Percentiles rank a stretch among this genome's conserved stretches.
Conservation (phyloP, 2,329 filamentous ascomycete species). For the Colletotrichum viniferum region DNA sequence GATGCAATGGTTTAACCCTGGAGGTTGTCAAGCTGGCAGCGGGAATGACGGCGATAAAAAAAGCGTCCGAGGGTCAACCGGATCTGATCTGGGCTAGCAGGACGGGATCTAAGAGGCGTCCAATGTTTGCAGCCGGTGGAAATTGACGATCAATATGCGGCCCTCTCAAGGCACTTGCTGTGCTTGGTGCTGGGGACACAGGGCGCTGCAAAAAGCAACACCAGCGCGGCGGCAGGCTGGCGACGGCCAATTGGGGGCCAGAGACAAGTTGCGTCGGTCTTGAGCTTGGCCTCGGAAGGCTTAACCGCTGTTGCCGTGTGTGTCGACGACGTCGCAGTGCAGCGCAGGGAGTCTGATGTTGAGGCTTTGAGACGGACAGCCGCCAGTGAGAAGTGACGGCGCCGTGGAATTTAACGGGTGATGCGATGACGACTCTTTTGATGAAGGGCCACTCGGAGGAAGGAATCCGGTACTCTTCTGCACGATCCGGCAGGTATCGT, state of each 20-base stretch:
- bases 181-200: neutral
- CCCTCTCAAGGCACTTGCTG: neutral
- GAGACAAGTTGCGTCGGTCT: neutral
- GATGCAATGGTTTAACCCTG: neutral
- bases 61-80: neutral
- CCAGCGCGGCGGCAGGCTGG: neutral
- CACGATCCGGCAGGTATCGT: neutral
- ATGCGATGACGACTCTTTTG: neutral
- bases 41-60: slow-evolving; percentile 9
- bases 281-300: neutral
- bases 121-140: slow-evolving; percentile 20
- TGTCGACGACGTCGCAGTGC: neutral
- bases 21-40: neutral
- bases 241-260: neutral
- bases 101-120: slow-evolving; percentile 18
- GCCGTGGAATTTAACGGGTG: neutral
- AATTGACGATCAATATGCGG: slow-evolving; percentile 19
- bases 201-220: slow-evolving; percentile 2
- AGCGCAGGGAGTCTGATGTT: neutral
- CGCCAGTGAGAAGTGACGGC: neutral
- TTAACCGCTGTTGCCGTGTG: neutral
- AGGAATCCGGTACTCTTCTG: neutral
- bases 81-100: slow-evolving; percentile 11
- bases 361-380: neutral
- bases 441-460: neutral